phyloP scores from a whole-genome alignment of 495 filamentous ascomycete species.

The Neurospora sp. region DNA sequence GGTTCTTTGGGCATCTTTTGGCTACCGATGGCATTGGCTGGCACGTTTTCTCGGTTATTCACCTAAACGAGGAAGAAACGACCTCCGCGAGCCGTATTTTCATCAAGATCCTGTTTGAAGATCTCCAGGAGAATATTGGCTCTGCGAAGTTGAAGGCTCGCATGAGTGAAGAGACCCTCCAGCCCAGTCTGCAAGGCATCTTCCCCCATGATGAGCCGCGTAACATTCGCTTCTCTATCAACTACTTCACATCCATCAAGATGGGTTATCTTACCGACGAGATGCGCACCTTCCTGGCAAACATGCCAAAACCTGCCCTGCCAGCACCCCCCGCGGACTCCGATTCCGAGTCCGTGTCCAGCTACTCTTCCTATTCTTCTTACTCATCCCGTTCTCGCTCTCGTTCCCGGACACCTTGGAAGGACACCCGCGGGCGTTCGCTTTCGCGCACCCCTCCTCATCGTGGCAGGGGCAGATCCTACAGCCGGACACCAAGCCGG shows the following conservation, averaged over 20 bases:
- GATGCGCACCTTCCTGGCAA: conserved; percentile 85
- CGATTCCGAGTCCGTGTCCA: conserved; percentile 54
- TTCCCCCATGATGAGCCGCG: conserved; percentile 85
- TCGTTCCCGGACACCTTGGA: conserved; percentile 28
- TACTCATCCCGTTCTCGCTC: conserved; percentile 38
- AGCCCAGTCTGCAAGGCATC: conserved; percentile 70
- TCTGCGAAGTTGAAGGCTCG: conserved; percentile 66
- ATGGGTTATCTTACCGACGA: conserved; percentile 91
- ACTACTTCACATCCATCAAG: conserved; percentile 96
- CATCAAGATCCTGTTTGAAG: conserved; percentile 94
- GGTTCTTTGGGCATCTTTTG: conserved; percentile 89
- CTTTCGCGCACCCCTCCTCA: conserved; percentile 31
- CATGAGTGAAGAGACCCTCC: conserved; percentile 66
- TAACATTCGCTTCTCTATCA: conserved; percentile 94
- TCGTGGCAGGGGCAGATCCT: conserved; percentile 26
- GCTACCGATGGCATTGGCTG: conserved; percentile 81
- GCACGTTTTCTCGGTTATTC: conserved; percentile 76
- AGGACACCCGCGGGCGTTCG: conserved; percentile 17
- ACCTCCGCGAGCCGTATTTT: conserved; percentile 94
- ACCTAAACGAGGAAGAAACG: conserved; percentile 93
- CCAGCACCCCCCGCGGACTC: conserved; percentile 56
- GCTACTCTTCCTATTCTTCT: conserved; percentile 57
- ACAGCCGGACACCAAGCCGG: conserved; percentile 16
- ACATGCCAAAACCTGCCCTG: conserved; percentile 65
- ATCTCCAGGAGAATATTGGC: conserved; percentile 78